Evolutionary conservation across 306 rosid species (phyloP).

Genomic region (Clitoria ternatea): DNA sequence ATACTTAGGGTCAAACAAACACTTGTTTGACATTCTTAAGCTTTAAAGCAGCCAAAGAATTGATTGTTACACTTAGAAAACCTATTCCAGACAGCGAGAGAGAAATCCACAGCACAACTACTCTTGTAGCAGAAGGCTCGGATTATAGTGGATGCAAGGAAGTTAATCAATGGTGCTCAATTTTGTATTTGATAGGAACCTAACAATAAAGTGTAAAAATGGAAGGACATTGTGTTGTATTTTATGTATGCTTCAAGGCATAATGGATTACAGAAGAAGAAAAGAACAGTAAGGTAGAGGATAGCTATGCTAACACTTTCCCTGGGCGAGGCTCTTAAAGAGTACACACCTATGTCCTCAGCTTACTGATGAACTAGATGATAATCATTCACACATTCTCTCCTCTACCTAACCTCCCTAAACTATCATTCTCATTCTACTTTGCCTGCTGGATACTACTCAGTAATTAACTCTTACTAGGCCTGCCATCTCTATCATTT

Average conservation of each 20-base stretch:
- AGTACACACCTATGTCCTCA: neutral
- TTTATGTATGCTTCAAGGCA: neutral
- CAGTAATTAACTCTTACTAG: neutral
- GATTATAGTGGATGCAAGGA: neutral
- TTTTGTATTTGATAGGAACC: neutral
- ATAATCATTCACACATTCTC: neutral
- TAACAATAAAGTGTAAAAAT: neutral
- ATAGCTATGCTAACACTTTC: neutral
- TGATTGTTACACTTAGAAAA: neutral
- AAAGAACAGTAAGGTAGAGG: neutral
- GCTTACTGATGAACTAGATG: neutral
- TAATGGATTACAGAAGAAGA: neutral
- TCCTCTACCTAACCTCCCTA: neutral
- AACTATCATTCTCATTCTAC: neutral
- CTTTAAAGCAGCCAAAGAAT: neutral
- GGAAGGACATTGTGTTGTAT: neutral
- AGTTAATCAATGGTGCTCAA: neutral
- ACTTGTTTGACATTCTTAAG: neutral
- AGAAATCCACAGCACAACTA: neutral
- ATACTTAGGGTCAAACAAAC: neutral
- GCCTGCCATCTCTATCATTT: neutral
- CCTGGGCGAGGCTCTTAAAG: neutral
- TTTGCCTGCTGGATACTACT: neutral
- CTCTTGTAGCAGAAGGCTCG: neutral
- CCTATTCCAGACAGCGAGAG: neutral